Evolutionary conservation across 176 grass and related monocot species (phyloP).

Genomic region (Pharus latifolius): DNA sequence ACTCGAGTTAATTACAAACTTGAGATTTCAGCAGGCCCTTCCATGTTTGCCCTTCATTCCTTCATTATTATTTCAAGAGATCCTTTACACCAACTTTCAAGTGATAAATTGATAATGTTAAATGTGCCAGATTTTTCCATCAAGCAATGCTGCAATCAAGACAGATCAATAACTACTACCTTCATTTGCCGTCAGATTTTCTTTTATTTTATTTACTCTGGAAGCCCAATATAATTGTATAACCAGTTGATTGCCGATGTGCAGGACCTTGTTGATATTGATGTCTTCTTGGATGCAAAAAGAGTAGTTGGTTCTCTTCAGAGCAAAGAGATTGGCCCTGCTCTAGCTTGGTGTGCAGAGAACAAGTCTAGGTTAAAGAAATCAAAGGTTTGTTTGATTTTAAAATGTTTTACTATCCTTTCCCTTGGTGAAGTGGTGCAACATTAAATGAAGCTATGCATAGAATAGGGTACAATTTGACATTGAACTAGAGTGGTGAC

Average conservation of each 20-base stretch:
- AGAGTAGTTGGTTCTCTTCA: conserved; percentile 87
- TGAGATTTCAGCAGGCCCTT: too few species aligned
- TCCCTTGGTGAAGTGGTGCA: background rate
- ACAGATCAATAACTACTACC: background rate
- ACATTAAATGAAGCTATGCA: background rate
- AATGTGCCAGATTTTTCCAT: background rate
- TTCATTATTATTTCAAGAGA: too few species aligned
- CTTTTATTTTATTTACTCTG: background rate
- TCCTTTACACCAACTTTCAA: background rate
- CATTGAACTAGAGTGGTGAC: too few species aligned
- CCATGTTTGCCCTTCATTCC: too few species aligned
- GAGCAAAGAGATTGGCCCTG: conserved; percentile 72
- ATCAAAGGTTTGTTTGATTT: conserved; percentile 57
- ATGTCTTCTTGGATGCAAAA: conserved; percentile 84
- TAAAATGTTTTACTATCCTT: background rate
- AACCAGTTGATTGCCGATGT: conserved; percentile 14
- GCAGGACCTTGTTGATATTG: conserved; percentile 86
- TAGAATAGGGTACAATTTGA: background rate
- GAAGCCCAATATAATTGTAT: conserved; percentile 15
- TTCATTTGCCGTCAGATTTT: background rate
- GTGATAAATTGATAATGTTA: background rate
- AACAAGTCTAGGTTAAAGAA: conserved; percentile 98
- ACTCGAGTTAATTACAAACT: too few species aligned
- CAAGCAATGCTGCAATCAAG: background rate
- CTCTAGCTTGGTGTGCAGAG: conserved; percentile 93